Evolutionary conservation across 2,329 filamentous ascomycete species (phyloP).

Genomic region (Pseudogymnoascus sp.): DNA sequence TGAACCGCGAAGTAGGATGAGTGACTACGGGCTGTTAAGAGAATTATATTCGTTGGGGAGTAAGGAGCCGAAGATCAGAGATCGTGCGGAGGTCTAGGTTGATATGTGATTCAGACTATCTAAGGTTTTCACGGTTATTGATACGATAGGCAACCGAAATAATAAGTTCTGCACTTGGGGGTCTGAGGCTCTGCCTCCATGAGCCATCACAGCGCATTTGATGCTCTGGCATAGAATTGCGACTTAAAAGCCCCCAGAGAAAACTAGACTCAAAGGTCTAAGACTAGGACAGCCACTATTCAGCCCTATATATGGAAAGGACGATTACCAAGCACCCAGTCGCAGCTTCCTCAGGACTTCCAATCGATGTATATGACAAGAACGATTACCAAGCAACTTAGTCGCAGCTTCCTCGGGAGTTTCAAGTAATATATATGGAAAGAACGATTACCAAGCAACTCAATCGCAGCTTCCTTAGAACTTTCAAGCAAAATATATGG

Average conservation of each 20-base stretch:
- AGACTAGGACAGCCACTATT: neutral
- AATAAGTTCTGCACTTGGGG: neutral
- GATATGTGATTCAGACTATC: neutral
- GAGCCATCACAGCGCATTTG: neutral
- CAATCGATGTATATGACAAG: neutral
- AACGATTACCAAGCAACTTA: neutral
- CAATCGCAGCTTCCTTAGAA: neutral
- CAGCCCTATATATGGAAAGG: neutral
- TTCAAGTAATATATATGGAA: neutral
- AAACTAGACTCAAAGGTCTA: neutral
- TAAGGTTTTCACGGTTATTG: neutral
- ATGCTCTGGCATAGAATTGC: neutral
- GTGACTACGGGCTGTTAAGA: neutral
- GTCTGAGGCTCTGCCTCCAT: neutral
- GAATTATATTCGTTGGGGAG: neutral
- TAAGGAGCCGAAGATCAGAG: neutral
- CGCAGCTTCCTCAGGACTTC: too few species aligned
- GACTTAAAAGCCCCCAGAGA: neutral
- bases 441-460: neutral
- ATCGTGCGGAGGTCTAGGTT: neutral
- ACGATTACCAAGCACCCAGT: neutral
- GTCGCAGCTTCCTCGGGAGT: neutral
- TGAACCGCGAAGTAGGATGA: constrained; percentile 16
- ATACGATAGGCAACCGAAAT: neutral
- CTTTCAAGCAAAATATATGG: neutral